phyloP scores from a whole-genome alignment of 164 flowering plant genomes.

The Nelumbo lutea region DNA sequence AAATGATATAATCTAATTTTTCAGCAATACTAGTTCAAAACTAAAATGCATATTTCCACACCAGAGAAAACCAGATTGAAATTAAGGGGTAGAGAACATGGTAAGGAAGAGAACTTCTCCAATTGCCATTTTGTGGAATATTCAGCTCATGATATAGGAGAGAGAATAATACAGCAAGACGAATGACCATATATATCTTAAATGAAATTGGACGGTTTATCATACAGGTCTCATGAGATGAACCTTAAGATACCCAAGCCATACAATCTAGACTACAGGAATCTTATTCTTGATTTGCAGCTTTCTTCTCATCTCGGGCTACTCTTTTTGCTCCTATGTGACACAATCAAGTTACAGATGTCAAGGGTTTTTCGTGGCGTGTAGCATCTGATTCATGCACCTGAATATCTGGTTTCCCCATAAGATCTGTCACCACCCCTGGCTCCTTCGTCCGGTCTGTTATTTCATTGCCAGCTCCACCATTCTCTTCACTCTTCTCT shows the following conservation, averaged over 20 bases:
- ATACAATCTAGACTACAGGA: neutral
- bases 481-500: slow-evolving; percentile 10
- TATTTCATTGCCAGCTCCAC: slow-evolving; percentile 11
- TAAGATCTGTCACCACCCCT: neutral
- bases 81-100: too few species aligned
- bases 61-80: too few species aligned
- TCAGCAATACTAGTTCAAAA: too few species aligned
- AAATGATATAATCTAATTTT: too few species aligned
- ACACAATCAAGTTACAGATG: neutral
- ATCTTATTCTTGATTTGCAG: neutral
- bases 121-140: too few species aligned
- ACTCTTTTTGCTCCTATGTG: neutral
- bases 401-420: slow-evolving; percentile 7
- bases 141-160: too few species aligned
- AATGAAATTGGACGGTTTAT: neutral
- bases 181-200: neutral
- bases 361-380: neutral
- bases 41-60: too few species aligned
- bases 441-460: slow-evolving; percentile 2
- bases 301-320: neutral
- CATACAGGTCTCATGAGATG: neutral
- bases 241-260: neutral
- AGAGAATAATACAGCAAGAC: too few species aligned
- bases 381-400: slow-evolving; percentile 7
- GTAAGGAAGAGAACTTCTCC: too few species aligned